Base-by-base conservation (phyloP, 768 basidiomycete species). In the Mycena latifolia region DNA sequence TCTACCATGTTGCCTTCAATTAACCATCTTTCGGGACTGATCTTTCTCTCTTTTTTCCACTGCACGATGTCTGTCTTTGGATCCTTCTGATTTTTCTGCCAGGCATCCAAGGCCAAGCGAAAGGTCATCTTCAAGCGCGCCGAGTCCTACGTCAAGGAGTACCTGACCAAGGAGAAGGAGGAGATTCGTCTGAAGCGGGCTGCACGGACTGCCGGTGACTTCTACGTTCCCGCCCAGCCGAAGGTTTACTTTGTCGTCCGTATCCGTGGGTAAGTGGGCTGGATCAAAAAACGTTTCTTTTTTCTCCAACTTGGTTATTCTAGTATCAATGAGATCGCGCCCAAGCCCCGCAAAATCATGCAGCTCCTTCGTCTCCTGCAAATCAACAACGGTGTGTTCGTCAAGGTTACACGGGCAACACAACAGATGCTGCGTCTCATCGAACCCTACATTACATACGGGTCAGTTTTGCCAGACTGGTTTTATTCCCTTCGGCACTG, bases 301-400 rank as follows among this genome's bases (percentile, higher is more conserved):
- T 39, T 18, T 25, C 27, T 43, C 55, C 75, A 37, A 75, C 53
- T 18, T 41, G 35, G 31, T n/a, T 20, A 17, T 50, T 58, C 12
- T 71, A 96, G 98, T 97, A 96, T 99, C 86, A 99, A 98, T 81
- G 95, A 99, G 79, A 98, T 99, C 77, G 95, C 98, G 61, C 98
- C 98, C 65, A 99, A 99, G 84, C 98, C 98, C 76, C 92, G 96
- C 78, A 99, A 99, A 88, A 98, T 99, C 78, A 83, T 99, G 74
- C 98, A 99, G 79, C 91, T 99, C 69, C 93, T 99, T 78, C 96
- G 98, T 74, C 90, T 99, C 69, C 92, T 98, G 74, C 98, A 99
- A 80, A 99, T 99, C 87, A 99, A 99, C 90, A 99, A 96, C 77
- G 98, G 97, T 80, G 91, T 99, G 51, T 99, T 99, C 78, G 89